A percentile compares a stretch with the other conserved stretches of the same genome.
phyloP scores from a whole-genome alignment of 2,329 filamentous ascomycete genomes.

The Monosporascus sp. region DNA sequence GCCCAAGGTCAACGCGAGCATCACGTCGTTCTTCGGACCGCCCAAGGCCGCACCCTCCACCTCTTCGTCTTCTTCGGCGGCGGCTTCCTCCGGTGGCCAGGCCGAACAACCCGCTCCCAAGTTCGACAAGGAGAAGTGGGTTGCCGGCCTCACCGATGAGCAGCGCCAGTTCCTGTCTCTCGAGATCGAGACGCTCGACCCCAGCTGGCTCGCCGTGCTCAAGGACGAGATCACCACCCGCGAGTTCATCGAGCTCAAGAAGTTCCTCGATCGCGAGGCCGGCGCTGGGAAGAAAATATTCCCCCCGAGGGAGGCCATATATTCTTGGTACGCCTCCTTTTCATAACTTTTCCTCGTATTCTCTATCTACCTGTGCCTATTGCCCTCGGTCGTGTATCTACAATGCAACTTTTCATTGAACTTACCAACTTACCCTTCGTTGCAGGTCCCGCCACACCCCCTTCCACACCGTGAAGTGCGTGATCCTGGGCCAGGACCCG shows the following conservation, averaged over 20 bases:
- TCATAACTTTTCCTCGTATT: background rate
- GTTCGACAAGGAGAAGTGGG: conserved; percentile 90
- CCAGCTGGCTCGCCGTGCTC: conserved; percentile 83
- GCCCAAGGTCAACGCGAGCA: conserved; percentile 67
- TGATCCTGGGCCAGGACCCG: conserved; percentile 93
- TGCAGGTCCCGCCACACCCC: conserved; percentile 91
- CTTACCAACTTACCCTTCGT: conserved; percentile 11
- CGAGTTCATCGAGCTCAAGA: conserved; percentile 83
- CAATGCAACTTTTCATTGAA: background rate
- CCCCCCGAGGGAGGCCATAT: conserved; percentile 82
- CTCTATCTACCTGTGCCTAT: background rate
- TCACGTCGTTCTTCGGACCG: conserved; percentile 82
- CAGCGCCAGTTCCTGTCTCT: conserved; percentile 77
- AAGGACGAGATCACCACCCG: conserved; percentile 78
- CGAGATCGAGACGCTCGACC: conserved; percentile 87
- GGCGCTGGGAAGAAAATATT: conserved; percentile 73
- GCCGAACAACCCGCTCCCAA: conserved; percentile 31
- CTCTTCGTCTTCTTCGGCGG: too few relatives aligned
- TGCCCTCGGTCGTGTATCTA: background rate
- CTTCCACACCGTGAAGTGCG: conserved; percentile 80
- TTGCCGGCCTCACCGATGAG: conserved; percentile 71
- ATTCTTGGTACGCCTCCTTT: conserved; percentile 69
- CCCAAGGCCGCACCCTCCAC: conserved; percentile 44
- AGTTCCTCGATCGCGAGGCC: conserved; percentile 76
- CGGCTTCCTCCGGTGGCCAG: too few relatives aligned